Evolutionary conservation across 2,329 filamentous ascomycete genomes (phyloP), one percentile per base, ranked within the genome.

Genomic region (Emericellopsis atlantica): DNA sequence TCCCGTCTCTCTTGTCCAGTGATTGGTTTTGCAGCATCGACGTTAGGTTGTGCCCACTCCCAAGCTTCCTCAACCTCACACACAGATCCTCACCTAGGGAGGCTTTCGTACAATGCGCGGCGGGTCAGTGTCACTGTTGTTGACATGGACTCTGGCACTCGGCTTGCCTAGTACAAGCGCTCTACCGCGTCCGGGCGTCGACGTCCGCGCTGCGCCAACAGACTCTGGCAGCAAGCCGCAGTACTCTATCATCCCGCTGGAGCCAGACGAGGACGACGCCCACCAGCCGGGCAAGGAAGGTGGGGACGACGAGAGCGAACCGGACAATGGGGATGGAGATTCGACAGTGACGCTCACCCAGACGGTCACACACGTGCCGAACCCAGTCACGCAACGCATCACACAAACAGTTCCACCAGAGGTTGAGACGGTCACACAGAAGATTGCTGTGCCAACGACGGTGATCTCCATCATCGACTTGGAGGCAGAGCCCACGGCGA

Each of bases 231-330:
- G 45, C n/a, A 54, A 53, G 38, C 60, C 59, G 2, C 51, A 51
- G 18, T 65, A 65, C 38, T 61, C 59, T 4, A 58, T 65, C 24
- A 59, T 65, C 5, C 59, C 60, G 12, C 46, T 64, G n/a, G 59
- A 61, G 39, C 59, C 59, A 3, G 51, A 48, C 14, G 46, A 56
- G 6, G 42, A 35, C 11, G 41, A 44, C 18, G 47, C 51, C 21
- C 48, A 51, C 12, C 44, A 50, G 5, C 42, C 36, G 9, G 44
- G 47, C 18, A 40, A 38, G n/a, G 45, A 40, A 14, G 43, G 40
- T 14, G 45, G 37, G 14, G 40, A 35, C n/a, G 43, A 43, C 9
- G 39, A 44, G 8, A 36, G 37, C 16, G 39, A 42, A 23, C 9
- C 15, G 3, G 37, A 44, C 40, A 48, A 46, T 31, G 44, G 41